Conservation (phyloP, 192 early-diverging fungal species). For the Coemansia sp. region DNA sequence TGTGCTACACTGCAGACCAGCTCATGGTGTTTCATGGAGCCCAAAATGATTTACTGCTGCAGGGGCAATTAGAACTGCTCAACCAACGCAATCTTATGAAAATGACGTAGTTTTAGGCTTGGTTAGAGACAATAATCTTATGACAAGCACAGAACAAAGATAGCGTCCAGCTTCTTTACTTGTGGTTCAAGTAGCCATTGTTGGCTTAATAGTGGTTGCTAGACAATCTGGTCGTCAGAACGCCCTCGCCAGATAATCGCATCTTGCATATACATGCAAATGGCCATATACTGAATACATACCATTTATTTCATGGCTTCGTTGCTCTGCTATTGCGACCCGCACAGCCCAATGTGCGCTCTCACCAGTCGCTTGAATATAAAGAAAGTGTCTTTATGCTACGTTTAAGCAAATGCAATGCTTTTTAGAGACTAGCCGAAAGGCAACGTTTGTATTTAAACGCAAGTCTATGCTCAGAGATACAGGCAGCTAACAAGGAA, state of each 20-base stretch:
- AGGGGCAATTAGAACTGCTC: background rate
- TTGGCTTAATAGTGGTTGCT: background rate
- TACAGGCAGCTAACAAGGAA: background rate
- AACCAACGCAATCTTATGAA: background rate
- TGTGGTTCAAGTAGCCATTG: background rate
- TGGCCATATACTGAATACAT: background rate
- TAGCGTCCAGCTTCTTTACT: background rate
- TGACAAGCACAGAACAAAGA: background rate
- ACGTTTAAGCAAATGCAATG: background rate
- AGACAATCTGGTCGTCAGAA: background rate
- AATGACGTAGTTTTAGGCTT: slow-evolving; percentile 2
- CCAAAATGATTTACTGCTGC: background rate
- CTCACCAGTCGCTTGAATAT: slow-evolving; percentile 2
- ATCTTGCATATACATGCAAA: background rate
- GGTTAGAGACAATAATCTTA: background rate
- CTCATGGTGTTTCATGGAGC: background rate
- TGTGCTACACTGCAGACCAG: background rate
- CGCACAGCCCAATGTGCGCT: background rate
- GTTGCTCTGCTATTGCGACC: background rate
- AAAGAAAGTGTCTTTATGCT: background rate
- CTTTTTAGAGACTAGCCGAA: background rate
- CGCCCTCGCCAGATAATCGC: too few relatives aligned
- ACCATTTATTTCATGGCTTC: background rate
- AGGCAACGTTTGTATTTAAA: background rate
- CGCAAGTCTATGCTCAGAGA: background rate